phyloP scores from a whole-genome alignment of 2,329 filamentous ascomycete species.

The Aspergillus piperis region DNA sequence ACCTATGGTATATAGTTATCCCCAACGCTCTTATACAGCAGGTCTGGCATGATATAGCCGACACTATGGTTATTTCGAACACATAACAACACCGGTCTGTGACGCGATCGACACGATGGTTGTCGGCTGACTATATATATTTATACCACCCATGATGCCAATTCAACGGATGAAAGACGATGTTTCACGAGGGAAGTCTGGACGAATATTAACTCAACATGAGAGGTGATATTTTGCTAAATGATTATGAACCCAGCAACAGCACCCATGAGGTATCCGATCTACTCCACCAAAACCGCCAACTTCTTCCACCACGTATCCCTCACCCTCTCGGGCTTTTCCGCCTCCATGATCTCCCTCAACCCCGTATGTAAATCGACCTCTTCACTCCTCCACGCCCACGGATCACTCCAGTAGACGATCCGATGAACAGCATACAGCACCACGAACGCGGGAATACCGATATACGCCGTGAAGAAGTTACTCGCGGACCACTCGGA shows the following conservation, averaged over 20 bases:
- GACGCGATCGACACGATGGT: too few species aligned
- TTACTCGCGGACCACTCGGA: slow-evolving; percentile 61
- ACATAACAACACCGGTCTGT: too few species aligned
- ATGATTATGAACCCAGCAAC: too few species aligned
- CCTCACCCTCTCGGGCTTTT: slow-evolving; percentile 31
- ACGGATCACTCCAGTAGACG: slow-evolving; percentile 51
- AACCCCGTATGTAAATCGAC: slow-evolving; percentile 58
- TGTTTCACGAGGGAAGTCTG: rapidly evolving
- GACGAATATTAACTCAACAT: too few species aligned
- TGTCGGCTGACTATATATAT: too few species aligned
- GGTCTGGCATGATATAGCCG: too few species aligned
- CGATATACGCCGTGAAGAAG: slow-evolving; percentile 70
- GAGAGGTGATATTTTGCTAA: neutral
- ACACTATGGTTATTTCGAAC: too few species aligned
- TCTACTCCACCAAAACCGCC: slow-evolving; percentile 32
- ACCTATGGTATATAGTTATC: too few species aligned
- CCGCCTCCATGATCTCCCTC: slow-evolving; percentile 55
- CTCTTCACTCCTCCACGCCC: slow-evolving; percentile 51
- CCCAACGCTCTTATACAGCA: too few species aligned
- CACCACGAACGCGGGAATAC: slow-evolving; percentile 62
- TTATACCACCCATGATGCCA: too few species aligned
- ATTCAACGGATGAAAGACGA: too few species aligned
- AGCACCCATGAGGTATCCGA: too few species aligned
- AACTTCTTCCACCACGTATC: slow-evolving; percentile 38
- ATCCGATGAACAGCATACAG: slow-evolving; percentile 57